phyloP scores from a whole-genome alignment of 2,329 filamentous ascomycete genomes.

The Penicillium hordei region DNA sequence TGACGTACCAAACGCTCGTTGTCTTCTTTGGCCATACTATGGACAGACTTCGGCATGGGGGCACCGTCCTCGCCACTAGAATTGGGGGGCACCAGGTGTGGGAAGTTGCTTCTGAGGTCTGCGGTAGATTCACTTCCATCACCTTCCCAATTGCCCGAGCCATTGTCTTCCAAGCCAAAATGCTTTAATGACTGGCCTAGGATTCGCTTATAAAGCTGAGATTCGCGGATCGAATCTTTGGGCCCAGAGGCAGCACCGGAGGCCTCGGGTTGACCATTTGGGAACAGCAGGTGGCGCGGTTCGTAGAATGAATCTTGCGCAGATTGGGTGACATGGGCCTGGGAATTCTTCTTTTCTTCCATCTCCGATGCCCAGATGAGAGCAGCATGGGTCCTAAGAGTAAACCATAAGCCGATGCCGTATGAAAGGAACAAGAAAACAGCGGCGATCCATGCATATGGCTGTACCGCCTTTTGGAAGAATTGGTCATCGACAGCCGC shows the following conservation, averaged over 20 bases:
- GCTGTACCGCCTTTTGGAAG: conserved; percentile 84
- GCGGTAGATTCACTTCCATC: conserved; percentile 23
- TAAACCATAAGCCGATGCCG: conserved; percentile 91
- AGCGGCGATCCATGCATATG: conserved; percentile 89
- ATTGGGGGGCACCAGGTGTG: conserved; percentile 77
- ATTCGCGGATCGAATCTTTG: conserved; percentile 74
- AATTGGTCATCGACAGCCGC: conserved; percentile 84
- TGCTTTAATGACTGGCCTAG: conserved; percentile 86
- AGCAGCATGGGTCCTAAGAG: conserved; percentile 89
- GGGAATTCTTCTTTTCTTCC: conserved; percentile 67
- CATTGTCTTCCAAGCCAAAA: conserved; percentile 66
- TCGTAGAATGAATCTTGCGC: conserved; percentile 36
- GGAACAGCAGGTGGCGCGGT: conserved; percentile 34
- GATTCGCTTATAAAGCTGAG: conserved; percentile 88
- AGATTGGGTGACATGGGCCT: conserved; percentile 14
- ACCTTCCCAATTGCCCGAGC: conserved; percentile 41
- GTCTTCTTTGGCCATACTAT: conserved; percentile 76
- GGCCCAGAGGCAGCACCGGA: conserved; percentile 48
- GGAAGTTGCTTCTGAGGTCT: conserved; percentile 43
- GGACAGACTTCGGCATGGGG: conserved; percentile 35
- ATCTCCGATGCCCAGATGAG: conserved; percentile 91
- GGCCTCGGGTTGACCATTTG: conserved; percentile 31
- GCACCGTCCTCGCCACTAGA: conserved; percentile 46
- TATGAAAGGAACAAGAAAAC: conserved; percentile 87
- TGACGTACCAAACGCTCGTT: conserved; percentile 79